Evolutionary conservation across 768 basidiomycete species (phyloP), one percentile per base, ranked within the genome.

Genomic region (Cyathus striatus): DNA sequence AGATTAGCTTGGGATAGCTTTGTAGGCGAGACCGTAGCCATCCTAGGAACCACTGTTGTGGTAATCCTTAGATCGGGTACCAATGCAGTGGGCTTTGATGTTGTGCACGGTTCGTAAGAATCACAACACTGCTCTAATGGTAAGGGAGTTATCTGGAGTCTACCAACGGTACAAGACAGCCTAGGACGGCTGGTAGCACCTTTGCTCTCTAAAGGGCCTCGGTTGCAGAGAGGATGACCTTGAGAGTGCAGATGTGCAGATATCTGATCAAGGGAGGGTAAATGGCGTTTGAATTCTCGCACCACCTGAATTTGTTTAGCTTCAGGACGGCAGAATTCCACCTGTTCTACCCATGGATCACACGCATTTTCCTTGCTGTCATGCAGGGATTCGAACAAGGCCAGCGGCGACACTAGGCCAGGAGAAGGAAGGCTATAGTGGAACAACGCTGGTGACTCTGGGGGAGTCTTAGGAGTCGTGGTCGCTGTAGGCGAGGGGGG

Each of bases 221-320:
- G 45, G 46, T 39, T 61, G 55, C 46, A 65, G 59, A 40, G 47
- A 48, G 41, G 38, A 41, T 13, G 59, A 58, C 24, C 68, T 30
- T 30, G 65, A 20, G 63, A 61, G 47, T 68, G 71, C 51, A 86
- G 52, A 48, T 72, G 83, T 32, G 85, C 80, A 23, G 79, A 77
- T 45, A 89, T 88, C 54, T 89, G 81, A 50, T 86, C 86, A 46
- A 90, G 76, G 20, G 86, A 88, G 17, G 86, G 86, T 26, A 81
- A n/a, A n/a, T n/a, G n/a, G n/a, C n/a, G n/a, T n/a, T n/a, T n/a
- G n/a, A n/a, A n/a, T n/a, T n/a, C n/a, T n/a, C n/a, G n/a, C n/a
- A n/a, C 45, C 52, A 41, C 52, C 46, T 49, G 42, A 42, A 42
- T 51, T 54, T 59, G 41, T 25, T 48, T 37, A 46, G 46, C 37